phyloP scores from a whole-genome alignment of 306 rosid genomes.

The Prinsepia uniflora region DNA sequence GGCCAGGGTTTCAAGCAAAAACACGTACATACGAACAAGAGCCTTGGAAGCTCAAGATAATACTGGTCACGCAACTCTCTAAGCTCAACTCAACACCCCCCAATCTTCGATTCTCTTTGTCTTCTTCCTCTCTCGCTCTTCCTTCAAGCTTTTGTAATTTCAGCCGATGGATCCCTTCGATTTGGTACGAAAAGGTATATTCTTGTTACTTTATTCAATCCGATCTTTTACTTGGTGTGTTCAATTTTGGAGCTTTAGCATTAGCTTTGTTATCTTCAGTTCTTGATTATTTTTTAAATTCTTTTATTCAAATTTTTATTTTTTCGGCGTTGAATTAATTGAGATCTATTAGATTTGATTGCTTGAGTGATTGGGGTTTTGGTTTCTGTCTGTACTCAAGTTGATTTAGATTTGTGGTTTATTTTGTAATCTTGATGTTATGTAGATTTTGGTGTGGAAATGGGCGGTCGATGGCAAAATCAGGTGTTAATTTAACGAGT shows the following conservation, averaged over 20 bases:
- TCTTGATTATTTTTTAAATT: not conserved
- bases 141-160: constrained; percentile 31
- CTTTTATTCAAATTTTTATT: not conserved
- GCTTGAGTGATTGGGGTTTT: constrained; percentile 21
- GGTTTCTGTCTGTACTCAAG: constrained; percentile 16
- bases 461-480: not conserved
- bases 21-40: constrained; percentile 19
- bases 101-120: constrained; percentile 19
- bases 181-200: constrained; percentile 82
- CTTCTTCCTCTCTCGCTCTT: constrained; percentile 2
- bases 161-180: constrained; percentile 72
- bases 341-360: constrained; percentile 45
- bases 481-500: constrained; percentile 24
- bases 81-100: constrained; percentile 31
- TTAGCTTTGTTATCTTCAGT: constrained; percentile 5
- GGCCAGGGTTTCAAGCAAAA: constrained; percentile 44
- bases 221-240: constrained; percentile 41
- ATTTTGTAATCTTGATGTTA: constrained; percentile 24
- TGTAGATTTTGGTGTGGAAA: constrained; percentile 15
- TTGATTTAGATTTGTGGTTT: constrained; percentile 22
- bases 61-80: constrained; percentile 34
- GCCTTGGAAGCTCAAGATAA: constrained; percentile 38
- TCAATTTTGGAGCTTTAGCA: constrained; percentile 7
- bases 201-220: constrained; percentile 3
- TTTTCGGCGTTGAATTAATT: constrained; percentile 31